phyloP scores from a whole-genome alignment of 163 green algal species.

The Scenedesmus sp. region DNA sequence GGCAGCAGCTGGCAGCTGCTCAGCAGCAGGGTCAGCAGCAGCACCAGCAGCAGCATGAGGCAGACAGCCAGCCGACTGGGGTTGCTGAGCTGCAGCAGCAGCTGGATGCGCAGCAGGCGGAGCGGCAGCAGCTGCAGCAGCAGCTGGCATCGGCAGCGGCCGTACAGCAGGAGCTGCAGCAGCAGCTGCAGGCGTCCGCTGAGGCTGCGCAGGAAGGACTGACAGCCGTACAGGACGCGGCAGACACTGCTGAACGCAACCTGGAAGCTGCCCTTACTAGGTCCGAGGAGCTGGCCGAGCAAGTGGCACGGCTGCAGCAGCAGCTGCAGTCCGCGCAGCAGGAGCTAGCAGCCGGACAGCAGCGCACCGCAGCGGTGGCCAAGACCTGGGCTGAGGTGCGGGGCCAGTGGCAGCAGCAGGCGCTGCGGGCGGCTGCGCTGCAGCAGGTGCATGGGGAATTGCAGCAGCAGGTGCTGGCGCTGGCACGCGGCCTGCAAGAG shows the following conservation, averaged over 20 bases:
- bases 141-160: constrained; percentile 9
- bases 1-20: neutral
- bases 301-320: neutral
- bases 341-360: neutral
- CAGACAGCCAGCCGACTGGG: neutral
- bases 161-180: neutral
- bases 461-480: constrained; percentile 37
- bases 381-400: neutral
- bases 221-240: neutral
- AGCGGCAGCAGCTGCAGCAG: constrained; percentile 18
- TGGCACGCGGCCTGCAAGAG: constrained; percentile 2
- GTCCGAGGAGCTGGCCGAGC: neutral
- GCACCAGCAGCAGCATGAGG: neutral
- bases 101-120: neutral
- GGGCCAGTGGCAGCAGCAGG: constrained; percentile 5
- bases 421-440: neutral
- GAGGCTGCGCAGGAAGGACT: constrained; percentile 16
- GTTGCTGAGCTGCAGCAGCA: constrained; percentile 22
- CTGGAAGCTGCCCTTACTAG: neutral
- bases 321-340: neutral
- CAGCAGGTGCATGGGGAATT: constrained; percentile 22
- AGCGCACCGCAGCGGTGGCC: neutral
- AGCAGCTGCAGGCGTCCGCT: constrained; percentile 24
- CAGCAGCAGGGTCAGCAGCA: neutral
- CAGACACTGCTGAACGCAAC: constrained; percentile 3